Percentiles rank a stretch among this genome's conserved stretches.
phyloP scores from a whole-genome alignment of 768 basidiomycete species.

The Lactifluus rugatus region DNA sequence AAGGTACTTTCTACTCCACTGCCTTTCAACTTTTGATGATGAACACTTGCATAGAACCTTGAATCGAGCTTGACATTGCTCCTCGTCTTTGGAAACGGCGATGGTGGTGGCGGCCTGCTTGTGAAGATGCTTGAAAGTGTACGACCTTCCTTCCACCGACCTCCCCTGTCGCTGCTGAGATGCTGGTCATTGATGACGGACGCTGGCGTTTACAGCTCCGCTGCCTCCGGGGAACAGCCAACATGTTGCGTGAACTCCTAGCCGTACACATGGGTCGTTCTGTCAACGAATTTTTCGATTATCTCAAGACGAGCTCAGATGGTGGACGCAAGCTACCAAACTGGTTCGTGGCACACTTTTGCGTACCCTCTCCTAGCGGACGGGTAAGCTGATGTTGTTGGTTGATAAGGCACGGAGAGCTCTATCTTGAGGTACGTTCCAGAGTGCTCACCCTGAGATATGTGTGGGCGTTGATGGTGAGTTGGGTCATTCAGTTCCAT shows the following conservation, averaged over 20 bases:
- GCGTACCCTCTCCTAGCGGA: no score
- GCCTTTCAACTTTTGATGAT: background rate
- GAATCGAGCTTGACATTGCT: conserved; percentile 71
- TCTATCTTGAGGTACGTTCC: conserved; percentile 41
- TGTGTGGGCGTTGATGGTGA: background rate
- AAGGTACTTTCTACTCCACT: conserved; percentile 46
- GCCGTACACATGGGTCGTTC: conserved; percentile 80
- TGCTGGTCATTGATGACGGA: background rate
- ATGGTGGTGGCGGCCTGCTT: conserved; percentile 84
- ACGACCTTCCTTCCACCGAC: conserved; percentile 15
- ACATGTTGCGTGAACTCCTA: conserved; percentile 76
- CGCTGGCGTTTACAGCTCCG: conserved; percentile 50
- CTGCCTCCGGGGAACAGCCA: conserved; percentile 74
- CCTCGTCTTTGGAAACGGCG: conserved; percentile 94
- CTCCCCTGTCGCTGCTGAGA: no score
- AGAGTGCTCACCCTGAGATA: background rate
- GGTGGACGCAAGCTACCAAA: background rate
- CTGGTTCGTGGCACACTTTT: background rate
- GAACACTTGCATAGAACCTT: conserved; percentile 43
- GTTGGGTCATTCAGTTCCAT: conserved; percentile 50
- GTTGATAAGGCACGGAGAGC: no score
- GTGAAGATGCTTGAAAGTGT: conserved; percentile 93
- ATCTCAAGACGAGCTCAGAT: background rate
- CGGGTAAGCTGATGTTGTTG: no score
- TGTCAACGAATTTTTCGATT: conserved; percentile 85